These are phyloP conservation scores for Myxozyma geophila DNA, from an alignment of 805 yeast genomes.

Conservation along the genomic window DNA sequence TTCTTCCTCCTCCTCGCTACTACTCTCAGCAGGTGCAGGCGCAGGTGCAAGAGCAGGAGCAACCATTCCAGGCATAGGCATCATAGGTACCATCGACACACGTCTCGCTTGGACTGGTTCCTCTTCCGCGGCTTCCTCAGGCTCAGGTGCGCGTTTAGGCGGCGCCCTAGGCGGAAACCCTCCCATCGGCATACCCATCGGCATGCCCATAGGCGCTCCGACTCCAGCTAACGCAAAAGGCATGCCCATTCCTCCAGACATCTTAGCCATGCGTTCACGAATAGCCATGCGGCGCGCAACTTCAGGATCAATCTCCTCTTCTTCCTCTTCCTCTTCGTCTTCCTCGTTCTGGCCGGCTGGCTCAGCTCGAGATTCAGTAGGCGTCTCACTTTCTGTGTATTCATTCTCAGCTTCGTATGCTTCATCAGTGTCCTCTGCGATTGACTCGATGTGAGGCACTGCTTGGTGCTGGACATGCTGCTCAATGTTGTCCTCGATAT, in stretches of 20 bases:
- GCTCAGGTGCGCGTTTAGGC: slow-evolving; percentile 18
- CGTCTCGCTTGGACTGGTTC: slow-evolving; percentile 46
- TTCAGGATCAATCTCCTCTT: slow-evolving; percentile 71
- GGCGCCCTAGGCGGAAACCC: slow-evolving; percentile 6
- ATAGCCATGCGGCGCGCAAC: slow-evolving; percentile 74
- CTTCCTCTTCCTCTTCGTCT: slow-evolving; percentile 57
- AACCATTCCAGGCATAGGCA: slow-evolving; percentile 12
- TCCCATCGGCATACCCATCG: slow-evolving; percentile 38
- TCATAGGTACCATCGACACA: slow-evolving; percentile 57
- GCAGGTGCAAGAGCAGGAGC: slow-evolving; percentile 14
- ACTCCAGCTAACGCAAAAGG: slow-evolving; percentile 51
- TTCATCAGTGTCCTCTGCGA: slow-evolving; percentile 16
- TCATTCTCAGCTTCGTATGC: slow-evolving; percentile 18
- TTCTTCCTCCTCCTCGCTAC: slow-evolving; percentile 8
- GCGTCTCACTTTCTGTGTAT: slow-evolving; percentile 25
- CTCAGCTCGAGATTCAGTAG: slow-evolving; percentile 6
- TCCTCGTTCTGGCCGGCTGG: slow-evolving; percentile 47
- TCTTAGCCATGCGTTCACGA: slow-evolving; percentile 93
- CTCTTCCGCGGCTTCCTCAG: slow-evolving; percentile 35
- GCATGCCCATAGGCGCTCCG: slow-evolving; percentile 40
- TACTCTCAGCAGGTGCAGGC: slow-evolving; percentile 19
- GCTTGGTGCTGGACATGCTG: slow-evolving; percentile 1
- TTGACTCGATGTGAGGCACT: slow-evolving; percentile 10
- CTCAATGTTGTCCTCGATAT: slow-evolving; percentile 20
- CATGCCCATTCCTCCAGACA: slow-evolving; percentile 77